Percentiles rank a stretch among this genome's conserved stretches.
phyloP scores from a whole-genome alignment of 2,329 filamentous ascomycete genomes.

The Grosmannia huntii region DNA sequence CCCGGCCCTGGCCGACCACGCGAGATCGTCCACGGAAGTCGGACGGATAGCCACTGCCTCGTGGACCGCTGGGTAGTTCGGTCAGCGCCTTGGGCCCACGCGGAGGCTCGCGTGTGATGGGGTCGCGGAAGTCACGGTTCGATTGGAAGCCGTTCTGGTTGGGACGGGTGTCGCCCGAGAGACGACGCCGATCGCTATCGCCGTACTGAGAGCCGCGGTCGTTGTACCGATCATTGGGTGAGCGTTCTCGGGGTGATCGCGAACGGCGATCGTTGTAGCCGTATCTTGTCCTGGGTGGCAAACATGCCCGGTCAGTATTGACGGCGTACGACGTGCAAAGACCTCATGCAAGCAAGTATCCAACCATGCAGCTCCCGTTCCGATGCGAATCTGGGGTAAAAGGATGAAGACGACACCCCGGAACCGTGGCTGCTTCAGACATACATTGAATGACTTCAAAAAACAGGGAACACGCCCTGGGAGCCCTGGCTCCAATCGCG shows the following conservation, averaged over 20 bases:
- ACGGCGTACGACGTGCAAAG: background rate
- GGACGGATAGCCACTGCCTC: conserved; percentile 52
- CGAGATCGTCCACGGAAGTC: conserved; percentile 52
- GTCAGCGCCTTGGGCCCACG: conserved; percentile 70
- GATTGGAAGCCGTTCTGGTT: conserved; percentile 48
- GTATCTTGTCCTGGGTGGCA: conserved; percentile 36
- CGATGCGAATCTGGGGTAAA: background rate
- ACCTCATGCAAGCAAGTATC: background rate
- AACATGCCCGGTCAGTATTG: conserved; percentile 3
- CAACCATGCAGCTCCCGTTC: background rate
- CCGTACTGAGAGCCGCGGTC: conserved; percentile 41
- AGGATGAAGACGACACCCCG: background rate
- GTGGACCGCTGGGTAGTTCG: conserved; percentile 54
- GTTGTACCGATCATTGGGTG: conserved; percentile 47
- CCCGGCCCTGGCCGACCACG: conserved; percentile 41
- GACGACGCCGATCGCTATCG: conserved; percentile 57
- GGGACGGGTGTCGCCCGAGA: conserved; percentile 43
- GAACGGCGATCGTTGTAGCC: conserved; percentile 48
- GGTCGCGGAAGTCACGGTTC: conserved; percentile 47
- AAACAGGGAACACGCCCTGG: background rate
- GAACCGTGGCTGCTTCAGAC: background rate
- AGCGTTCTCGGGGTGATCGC: conserved; percentile 52
- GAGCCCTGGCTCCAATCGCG: background rate
- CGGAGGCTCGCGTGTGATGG: conserved; percentile 55
- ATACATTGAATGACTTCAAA: conserved; percentile 1